Evolutionary conservation across 169 alveolate genomes (phyloP).

Genomic region (Theileria orientalis): DNA sequence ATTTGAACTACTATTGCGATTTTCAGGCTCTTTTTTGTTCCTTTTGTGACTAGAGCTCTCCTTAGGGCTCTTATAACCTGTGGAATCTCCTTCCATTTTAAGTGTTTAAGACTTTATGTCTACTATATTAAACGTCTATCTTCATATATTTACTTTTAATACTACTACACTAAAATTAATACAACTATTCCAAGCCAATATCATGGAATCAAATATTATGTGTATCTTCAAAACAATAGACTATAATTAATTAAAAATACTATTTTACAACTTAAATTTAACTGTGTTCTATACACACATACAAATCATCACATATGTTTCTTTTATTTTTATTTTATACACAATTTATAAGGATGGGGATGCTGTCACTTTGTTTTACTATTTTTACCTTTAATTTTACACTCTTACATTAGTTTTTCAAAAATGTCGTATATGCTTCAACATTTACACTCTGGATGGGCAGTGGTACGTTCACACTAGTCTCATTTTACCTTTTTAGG

Average conservation of each 20-base stretch:
- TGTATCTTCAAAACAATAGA: too few relatives aligned
- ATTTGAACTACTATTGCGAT: background rate
- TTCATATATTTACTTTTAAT: too few relatives aligned
- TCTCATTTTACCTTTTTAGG: conserved; percentile 48
- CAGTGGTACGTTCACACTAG: conserved; percentile 78
- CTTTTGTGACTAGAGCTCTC: background rate
- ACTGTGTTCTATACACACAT: too few relatives aligned
- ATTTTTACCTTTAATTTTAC: background rate
- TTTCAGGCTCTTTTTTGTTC: background rate
- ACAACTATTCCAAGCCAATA: too few relatives aligned
- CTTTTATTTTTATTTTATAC: too few relatives aligned
- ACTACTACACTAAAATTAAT: too few relatives aligned
- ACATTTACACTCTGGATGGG: conserved; percentile 98
- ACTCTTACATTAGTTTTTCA: background rate
- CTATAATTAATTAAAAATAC: too few relatives aligned
- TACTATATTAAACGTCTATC: too few relatives aligned
- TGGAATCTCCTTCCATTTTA: conserved; percentile 2
- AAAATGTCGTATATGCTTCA: conserved; percentile 97
- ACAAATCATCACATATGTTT: too few relatives aligned
- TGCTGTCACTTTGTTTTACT: background rate
- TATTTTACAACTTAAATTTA: too few relatives aligned
- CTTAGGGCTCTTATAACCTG: background rate
- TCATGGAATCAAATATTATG: too few relatives aligned
- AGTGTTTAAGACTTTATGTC: too few relatives aligned
- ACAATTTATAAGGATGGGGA: conserved; percentile 20